phyloP scores from a whole-genome alignment of 192 early-diverging fungal genomes.

The Dispira simplex region DNA sequence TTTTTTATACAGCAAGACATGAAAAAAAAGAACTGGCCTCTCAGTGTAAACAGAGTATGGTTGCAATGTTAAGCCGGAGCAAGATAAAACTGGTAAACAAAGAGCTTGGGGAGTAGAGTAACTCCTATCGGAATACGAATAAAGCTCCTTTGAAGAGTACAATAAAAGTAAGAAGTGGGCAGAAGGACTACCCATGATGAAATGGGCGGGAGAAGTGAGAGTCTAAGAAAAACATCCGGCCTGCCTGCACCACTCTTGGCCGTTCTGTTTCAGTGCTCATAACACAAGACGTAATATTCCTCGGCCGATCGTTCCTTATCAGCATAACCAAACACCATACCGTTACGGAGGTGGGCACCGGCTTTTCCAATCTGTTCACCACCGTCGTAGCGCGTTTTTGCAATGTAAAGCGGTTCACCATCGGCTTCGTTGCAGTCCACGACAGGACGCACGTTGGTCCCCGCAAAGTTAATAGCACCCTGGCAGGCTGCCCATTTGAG shows the following conservation, averaged over 20 bases:
- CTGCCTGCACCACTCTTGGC: background rate
- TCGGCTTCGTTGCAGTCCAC: conserved; percentile 25
- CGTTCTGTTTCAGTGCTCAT: conserved; percentile 1
- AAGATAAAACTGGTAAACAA: too few relatives aligned
- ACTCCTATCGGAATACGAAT: too few relatives aligned
- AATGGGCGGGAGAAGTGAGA: background rate
- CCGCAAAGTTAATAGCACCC: conserved; percentile 23
- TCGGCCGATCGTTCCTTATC: conserved; percentile 25
- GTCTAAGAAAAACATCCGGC: background rate
- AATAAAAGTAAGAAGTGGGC: background rate
- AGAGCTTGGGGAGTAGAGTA: too few relatives aligned
- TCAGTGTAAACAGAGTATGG: too few relatives aligned
- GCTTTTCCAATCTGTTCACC: conserved; percentile 34
- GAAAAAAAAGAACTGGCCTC: too few relatives aligned
- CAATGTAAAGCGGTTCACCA: conserved; percentile 28
- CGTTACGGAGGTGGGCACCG: conserved; percentile 27
- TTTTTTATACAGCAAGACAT: too few relatives aligned
- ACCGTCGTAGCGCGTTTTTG: conserved; percentile 26
- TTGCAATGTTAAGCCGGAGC: too few relatives aligned
- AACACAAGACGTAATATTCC: conserved; percentile 29
- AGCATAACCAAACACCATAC: conserved; percentile 27
- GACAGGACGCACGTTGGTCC: conserved; percentile 16
- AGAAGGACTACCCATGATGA: background rate
- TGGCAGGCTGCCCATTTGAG: conserved; percentile 34
- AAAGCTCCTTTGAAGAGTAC: too few relatives aligned